A percentile compares a stretch with the other conserved stretches of the same genome.
These are phyloP conservation scores for Fraxinus pennsylvanica DNA, from an alignment of 257 asterid genomes.

Conservation along the genomic window DNA sequence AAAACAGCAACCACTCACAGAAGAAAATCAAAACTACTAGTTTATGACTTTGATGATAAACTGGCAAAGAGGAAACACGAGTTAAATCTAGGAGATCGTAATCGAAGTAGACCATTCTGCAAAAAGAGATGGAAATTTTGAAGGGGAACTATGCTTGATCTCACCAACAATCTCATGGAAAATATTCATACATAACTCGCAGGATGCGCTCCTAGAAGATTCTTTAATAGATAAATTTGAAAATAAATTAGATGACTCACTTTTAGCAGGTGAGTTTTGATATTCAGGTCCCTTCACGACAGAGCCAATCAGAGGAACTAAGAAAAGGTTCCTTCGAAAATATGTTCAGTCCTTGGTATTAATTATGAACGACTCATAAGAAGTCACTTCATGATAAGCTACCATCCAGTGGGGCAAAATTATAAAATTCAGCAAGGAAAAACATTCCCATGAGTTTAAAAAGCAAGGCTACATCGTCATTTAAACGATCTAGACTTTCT, in stretches of 20 bases:
- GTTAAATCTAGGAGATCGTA: background rate
- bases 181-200: background rate
- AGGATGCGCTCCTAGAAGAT: background rate
- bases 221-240: background rate
- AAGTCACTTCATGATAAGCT: background rate
- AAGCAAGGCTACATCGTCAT: background rate
- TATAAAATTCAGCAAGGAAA: background rate
- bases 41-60: background rate
- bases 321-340: background rate
- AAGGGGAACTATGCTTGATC: background rate
- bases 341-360: background rate
- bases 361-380: background rate
- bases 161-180: background rate
- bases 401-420: background rate
- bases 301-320: background rate
- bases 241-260: background rate
- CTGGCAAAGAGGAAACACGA: background rate
- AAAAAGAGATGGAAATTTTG: background rate
- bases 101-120: background rate
- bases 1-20: background rate
- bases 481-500: background rate
- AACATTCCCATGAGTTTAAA: background rate
- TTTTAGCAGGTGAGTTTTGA: background rate
- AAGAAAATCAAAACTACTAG: background rate
- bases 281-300: background rate